Conservation (phyloP, 306 rosid species). For the Lagenaria siceraria region DNA sequence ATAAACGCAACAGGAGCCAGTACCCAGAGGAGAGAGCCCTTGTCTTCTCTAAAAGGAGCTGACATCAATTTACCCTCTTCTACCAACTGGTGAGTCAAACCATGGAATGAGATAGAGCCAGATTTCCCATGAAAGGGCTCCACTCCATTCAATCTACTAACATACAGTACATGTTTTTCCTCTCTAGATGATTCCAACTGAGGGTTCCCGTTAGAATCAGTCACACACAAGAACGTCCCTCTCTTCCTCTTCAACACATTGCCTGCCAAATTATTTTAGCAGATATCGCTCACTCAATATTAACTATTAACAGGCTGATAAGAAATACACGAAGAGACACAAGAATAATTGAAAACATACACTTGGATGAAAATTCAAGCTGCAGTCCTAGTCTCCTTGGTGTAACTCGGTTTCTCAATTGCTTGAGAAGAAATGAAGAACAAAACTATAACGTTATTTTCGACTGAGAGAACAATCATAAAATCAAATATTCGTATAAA, state of each 20-base stretch:
- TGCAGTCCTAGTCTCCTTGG: slow-evolving; percentile 11
- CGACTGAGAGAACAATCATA: background rate
- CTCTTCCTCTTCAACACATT: slow-evolving; percentile 20
- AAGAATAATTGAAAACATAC: slow-evolving; percentile 13
- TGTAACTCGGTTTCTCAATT: slow-evolving; percentile 3
- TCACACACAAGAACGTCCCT: slow-evolving; percentile 25
- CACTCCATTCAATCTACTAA: slow-evolving; percentile 18
- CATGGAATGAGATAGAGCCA: slow-evolving; percentile 70
- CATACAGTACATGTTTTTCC: slow-evolving; percentile 19
- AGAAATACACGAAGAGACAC: background rate
- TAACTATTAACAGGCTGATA: background rate
- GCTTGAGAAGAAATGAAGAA: slow-evolving; percentile 7
- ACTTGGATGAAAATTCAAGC: slow-evolving; percentile 13
- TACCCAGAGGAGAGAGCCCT: slow-evolving; percentile 63
- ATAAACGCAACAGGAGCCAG: slow-evolving; percentile 59
- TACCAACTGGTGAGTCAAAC: slow-evolving; percentile 49
- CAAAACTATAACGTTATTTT: background rate
- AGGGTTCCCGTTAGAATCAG: slow-evolving; percentile 30
- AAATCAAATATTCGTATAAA: background rate
- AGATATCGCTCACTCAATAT: background rate
- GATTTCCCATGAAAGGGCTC: slow-evolving; percentile 87
- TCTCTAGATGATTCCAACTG: slow-evolving; percentile 29
- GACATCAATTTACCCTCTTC: slow-evolving; percentile 71
- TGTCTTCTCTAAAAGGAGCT: slow-evolving; percentile 53
- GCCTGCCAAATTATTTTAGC: background rate